phyloP scores from a whole-genome alignment of 768 basidiomycete species.

The Dacryopinax spathularia region DNA sequence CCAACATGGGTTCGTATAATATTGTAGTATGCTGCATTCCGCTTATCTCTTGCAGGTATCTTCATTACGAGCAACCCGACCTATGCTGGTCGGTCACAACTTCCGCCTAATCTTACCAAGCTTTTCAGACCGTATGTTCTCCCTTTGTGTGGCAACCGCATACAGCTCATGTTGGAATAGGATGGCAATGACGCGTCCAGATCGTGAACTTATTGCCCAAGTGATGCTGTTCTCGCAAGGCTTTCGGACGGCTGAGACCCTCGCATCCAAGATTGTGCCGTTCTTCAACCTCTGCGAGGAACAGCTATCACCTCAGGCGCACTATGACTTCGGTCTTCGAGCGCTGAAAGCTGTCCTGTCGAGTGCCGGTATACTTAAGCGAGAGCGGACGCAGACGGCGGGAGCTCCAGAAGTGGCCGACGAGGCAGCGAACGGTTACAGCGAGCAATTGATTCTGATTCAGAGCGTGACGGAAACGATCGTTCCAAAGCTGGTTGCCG shows the following conservation, averaged over 20 bases:
- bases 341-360: conserved; percentile 92
- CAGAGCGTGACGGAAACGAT: conserved; percentile 98
- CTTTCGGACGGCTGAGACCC: conserved; percentile 89
- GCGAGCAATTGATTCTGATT: conserved; percentile 92
- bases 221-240: conserved; percentile 99
- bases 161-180: conserved; percentile 28
- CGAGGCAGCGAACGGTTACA: conserved; percentile 36
- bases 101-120: conserved; percentile 80
- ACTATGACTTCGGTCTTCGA: conserved; percentile 97
- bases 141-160: not conserved
- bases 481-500: conserved; percentile 92
- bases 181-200: conserved; percentile 98
- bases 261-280: conserved; percentile 97
- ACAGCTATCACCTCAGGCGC: conserved; percentile 89
- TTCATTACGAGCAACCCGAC: conserved; percentile 99
- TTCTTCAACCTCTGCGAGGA: conserved; percentile 99
- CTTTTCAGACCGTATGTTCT: conserved; percentile 76
- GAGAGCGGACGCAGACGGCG: conserved; percentile 55
- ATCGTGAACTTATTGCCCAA: conserved; percentile 95
- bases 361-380: conserved; percentile 94
- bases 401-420: conserved; percentile 30
- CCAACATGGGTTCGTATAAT: conserved; percentile 59
- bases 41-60: conserved; percentile 41
- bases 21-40: not conserved
- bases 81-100: conserved; percentile 89